These are phyloP conservation scores for Leccinum rimulosum DNA, from an alignment of 768 basidiomycete species.

Conservation along the genomic window DNA sequence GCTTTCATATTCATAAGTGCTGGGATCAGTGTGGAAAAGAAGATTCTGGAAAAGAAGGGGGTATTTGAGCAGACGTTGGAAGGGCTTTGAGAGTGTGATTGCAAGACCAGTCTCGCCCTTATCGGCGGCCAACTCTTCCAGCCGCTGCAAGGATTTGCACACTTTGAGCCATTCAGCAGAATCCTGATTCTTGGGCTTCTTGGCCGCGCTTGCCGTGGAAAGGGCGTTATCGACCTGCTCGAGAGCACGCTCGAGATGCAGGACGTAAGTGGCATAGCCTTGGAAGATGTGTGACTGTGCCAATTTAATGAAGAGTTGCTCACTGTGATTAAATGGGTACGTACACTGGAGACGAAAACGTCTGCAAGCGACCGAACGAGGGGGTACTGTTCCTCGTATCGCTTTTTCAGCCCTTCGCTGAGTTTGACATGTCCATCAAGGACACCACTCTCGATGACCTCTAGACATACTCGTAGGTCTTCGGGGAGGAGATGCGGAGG, in stretches of 20 bases:
- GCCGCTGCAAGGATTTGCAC: slow-evolving; percentile 65
- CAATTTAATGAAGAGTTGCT: slow-evolving; percentile 18
- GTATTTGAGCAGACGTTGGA: slow-evolving; percentile 95
- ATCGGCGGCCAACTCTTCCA: slow-evolving; percentile 78
- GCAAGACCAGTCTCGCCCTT: slow-evolving; percentile 93
- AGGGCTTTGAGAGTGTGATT: slow-evolving; percentile 94
- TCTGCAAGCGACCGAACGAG: slow-evolving; percentile 91
- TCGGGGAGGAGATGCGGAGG: slow-evolving; percentile 83
- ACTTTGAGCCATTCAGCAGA: slow-evolving; percentile 75
- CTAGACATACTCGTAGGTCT: slow-evolving; percentile 80
- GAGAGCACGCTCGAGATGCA: slow-evolving; percentile 90
- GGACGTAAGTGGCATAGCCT: slow-evolving; percentile 90
- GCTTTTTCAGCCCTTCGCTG: slow-evolving; percentile 78
- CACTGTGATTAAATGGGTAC: slow-evolving; percentile 30
- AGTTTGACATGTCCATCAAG: slow-evolving; percentile 87
- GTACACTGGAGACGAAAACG: slow-evolving; percentile 91
- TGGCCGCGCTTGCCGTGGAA: slow-evolving; percentile 55
- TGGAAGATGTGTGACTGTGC: slow-evolving; percentile 86
- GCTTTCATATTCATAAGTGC: slow-evolving; percentile 95
- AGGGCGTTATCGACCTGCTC: slow-evolving; percentile 83
- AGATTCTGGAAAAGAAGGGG: slow-evolving; percentile 97
- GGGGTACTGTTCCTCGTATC: slow-evolving; percentile 95
- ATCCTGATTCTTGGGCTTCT: slow-evolving; percentile 82
- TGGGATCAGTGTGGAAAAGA: slow-evolving; percentile 94
- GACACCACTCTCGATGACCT: slow-evolving; percentile 83